These are phyloP conservation scores for Psidium friedrichsthalianum DNA, from an alignment of 345 rosid species.

Conservation along the genomic window DNA sequence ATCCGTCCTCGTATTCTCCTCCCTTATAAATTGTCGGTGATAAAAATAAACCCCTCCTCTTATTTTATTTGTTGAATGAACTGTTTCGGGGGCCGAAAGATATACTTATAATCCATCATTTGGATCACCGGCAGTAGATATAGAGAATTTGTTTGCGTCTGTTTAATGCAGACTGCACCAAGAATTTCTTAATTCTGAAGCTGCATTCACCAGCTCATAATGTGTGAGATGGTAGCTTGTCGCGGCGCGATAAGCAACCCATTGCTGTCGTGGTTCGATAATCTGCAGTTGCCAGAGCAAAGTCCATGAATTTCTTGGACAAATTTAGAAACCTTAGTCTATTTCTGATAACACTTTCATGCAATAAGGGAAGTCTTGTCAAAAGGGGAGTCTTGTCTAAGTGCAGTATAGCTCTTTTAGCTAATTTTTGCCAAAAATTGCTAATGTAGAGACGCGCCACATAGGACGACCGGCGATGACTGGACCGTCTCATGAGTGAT, in stretches of 20 bases:
- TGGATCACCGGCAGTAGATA: neutral
- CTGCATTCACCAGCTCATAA: neutral
- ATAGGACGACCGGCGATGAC: no score
- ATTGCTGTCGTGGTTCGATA: neutral
- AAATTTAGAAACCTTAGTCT: neutral
- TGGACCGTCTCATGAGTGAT: no score
- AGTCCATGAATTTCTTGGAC: neutral
- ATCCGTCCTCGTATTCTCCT: neutral
- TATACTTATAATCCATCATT: neutral
- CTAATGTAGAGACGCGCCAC: no score
- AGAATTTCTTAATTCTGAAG: neutral
- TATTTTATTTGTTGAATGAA: neutral
- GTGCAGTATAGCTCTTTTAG: neutral
- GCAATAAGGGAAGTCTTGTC: neutral
- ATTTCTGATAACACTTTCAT: neutral
- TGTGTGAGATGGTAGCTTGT: neutral
- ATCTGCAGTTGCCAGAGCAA: neutral
- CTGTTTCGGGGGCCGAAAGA: neutral
- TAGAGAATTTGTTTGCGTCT: neutral
- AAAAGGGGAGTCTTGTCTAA: neutral
- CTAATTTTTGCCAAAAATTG: no score
- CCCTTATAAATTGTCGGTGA: neutral
- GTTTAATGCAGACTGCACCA: neutral
- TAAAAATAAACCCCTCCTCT: neutral
- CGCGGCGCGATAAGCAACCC: neutral